Base-by-base conservation (phyloP, 2,329 filamentous ascomycete genomes). In the Penicillium sp. region DNA sequence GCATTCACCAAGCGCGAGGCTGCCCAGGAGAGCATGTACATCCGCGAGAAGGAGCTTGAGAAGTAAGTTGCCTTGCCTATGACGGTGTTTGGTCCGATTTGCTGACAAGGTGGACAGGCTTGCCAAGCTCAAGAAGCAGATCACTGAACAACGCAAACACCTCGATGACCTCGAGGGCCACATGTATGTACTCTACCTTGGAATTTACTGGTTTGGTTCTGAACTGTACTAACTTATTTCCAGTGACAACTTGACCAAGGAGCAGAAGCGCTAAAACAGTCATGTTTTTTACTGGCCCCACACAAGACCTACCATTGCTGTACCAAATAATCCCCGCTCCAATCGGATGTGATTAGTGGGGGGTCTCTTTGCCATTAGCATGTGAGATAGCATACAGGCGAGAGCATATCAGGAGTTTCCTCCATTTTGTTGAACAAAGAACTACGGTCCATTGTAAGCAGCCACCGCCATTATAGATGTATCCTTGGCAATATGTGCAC, bases 1-100 rank as follows among this genome's bases (percentile, higher is more conserved):
- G 86, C 90, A 54, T 99, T 97, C 85, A 90, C 88, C 79, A 89
- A 88, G 79, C 91, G 94, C 68, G 94, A 99, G 79, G 85, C 88
- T 73, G 93, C 93, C 65, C 83, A 80, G 73, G 94, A 97, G 81
- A 88, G 92, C 75, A 85, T 85, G 67, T 90, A 89, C 78, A 92
- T 99, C 78, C 85, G 86, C 69, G 81, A 89, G 80, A 89, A 92
- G 73, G 94, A 97, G 84, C 85, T 86, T 79, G 87, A 92, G 80
- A 97, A 96, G 90, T 80, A 70, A 49, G 72, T 68, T 27, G 9
- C 4, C 14, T 29, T 18, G 23, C 7, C 22, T 51, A 15, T 8
- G 4, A 18, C 12, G n/a, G 6, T 7, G 2, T 4, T 18, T 7
- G 2, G 4, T 23, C 7, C 15, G 33, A 3, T 18, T 15, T 18